Evolutionary conservation across 2,329 filamentous ascomycete species (phyloP).

Genomic region (Phyllosticta paracitricarpa): DNA sequence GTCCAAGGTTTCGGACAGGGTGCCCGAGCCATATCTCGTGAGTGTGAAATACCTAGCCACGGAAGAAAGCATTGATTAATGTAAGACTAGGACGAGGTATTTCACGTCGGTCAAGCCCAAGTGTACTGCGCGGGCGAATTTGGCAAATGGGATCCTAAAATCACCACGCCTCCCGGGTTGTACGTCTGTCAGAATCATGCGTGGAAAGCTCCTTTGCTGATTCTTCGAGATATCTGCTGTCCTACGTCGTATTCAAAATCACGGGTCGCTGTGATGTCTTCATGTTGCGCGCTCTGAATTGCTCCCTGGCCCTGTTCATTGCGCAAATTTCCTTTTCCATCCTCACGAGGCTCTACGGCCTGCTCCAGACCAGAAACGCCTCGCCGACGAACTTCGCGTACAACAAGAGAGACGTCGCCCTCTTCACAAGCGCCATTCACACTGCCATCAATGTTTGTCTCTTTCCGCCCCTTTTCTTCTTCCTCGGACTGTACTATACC

Average conservation of each 20-base stretch:
- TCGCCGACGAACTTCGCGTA: background rate
- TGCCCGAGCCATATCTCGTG: conserved; percentile 51
- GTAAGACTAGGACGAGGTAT: conserved; percentile 63
- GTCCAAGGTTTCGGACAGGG: conserved; percentile 35
- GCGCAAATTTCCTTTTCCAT: conserved; percentile 9
- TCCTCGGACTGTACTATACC: conserved; percentile 90
- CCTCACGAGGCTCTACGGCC: conserved; percentile 7
- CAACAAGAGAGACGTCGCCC: conserved; percentile 20
- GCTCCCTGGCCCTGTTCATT: conserved; percentile 8
- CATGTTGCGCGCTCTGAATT: conserved; percentile 30
- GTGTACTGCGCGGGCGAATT: conserved; percentile 70
- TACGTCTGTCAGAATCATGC: conserved; percentile 30
- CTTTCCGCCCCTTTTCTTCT: conserved; percentile 91
- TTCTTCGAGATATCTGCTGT: conserved; percentile 30
- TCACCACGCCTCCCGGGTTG: conserved; percentile 89
- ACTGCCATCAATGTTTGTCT: conserved; percentile 69
- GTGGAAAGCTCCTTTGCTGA: conserved; percentile 39
- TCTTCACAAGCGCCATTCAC: conserved; percentile 36
- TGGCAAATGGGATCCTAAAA: conserved; percentile 84
- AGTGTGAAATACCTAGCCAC: conserved; percentile 14
- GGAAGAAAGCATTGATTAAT: background rate
- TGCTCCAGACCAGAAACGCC: background rate
- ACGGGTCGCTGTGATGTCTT: conserved; percentile 29
- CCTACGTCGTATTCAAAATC: conserved; percentile 28
- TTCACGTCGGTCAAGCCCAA: conserved; percentile 86